Evolutionary conservation across 2,329 filamentous ascomycete species (phyloP).

Genomic region (Aquanectria penicillioides): DNA sequence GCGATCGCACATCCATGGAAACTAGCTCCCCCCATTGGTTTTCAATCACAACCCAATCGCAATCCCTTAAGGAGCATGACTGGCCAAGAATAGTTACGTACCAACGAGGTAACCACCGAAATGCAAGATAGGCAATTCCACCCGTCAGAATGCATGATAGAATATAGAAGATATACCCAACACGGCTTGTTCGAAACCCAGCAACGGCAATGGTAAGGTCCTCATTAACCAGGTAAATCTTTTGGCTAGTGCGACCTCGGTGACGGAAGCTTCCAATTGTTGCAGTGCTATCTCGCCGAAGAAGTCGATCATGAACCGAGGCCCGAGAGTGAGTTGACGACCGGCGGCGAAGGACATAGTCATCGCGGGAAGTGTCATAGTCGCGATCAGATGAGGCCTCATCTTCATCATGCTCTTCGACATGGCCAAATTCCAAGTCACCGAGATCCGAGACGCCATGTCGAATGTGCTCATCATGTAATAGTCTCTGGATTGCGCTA

Average conservation of each 20-base stretch:
- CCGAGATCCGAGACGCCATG: constrained; percentile 51
- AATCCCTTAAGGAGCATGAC: constrained; percentile 74
- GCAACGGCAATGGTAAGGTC: constrained; percentile 94
- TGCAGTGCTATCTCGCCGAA: constrained; percentile 75
- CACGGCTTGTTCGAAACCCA: constrained; percentile 81
- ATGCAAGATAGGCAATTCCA: constrained; percentile 83
- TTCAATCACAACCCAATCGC: constrained; percentile 93
- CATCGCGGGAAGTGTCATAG: constrained; percentile 51
- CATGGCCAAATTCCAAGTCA: constrained; percentile 51
- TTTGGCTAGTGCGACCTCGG: constrained; percentile 79
- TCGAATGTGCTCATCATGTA: constrained; percentile 38
- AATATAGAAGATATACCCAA: constrained; percentile 76
- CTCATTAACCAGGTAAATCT: constrained; percentile 92
- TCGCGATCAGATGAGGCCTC: constrained; percentile 54
- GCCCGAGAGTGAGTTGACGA: constrained; percentile 69
- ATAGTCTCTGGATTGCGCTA: constrained; percentile 39
- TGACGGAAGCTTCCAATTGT: constrained; percentile 73
- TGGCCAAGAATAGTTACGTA: constrained; percentile 80
- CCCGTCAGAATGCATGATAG: constrained; percentile 76
- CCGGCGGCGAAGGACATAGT: constrained; percentile 66
- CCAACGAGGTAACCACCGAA: constrained; percentile 92
- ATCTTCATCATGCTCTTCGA: constrained; percentile 53
- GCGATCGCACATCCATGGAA: constrained; percentile 73
- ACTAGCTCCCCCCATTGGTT: constrained; percentile 97
- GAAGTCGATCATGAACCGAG: constrained; percentile 71